Conservation (phyloP, 2,329 filamentous ascomycete species). For the Botrytis fragariae region DNA sequence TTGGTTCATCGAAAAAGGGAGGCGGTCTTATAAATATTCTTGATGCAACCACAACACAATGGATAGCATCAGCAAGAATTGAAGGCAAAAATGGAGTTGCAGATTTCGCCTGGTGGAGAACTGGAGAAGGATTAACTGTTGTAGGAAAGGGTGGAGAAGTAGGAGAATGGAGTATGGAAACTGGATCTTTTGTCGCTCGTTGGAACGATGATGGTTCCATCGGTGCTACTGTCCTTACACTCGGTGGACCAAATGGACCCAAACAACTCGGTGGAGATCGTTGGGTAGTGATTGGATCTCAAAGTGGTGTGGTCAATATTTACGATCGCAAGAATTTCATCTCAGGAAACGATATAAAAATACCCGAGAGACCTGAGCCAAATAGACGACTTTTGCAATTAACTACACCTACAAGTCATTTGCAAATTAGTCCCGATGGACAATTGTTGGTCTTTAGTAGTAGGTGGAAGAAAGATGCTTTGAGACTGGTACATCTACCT, state of each 20-base stretch:
- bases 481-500: conserved; percentile 84
- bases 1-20: conserved; percentile 77
- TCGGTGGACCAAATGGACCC: conserved; percentile 67
- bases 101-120: conserved; percentile 91
- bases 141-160: conserved; percentile 85
- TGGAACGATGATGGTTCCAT: conserved; percentile 92
- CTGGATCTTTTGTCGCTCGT: conserved; percentile 68
- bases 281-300: conserved; percentile 86
- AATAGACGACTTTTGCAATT: conserved; percentile 77
- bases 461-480: conserved; percentile 81
- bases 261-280: conserved; percentile 69
- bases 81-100: conserved; percentile 81
- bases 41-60: conserved; percentile 77
- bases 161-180: conserved; percentile 77
- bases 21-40: conserved; percentile 87
- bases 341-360: conserved; percentile 44
- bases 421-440: conserved; percentile 83
- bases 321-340: conserved; percentile 67
- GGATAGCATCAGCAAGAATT: conserved; percentile 78
- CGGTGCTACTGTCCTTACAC: conserved; percentile 75
- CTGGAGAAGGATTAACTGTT: conserved; percentile 77
- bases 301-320: conserved; percentile 85
- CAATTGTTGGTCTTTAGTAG: conserved; percentile 87
- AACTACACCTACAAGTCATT: conserved; percentile 75
- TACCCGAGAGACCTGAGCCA: conserved; percentile 70